phyloP scores from a whole-genome alignment of 129 eudicot species.

The Centaurea solstitialis region DNA sequence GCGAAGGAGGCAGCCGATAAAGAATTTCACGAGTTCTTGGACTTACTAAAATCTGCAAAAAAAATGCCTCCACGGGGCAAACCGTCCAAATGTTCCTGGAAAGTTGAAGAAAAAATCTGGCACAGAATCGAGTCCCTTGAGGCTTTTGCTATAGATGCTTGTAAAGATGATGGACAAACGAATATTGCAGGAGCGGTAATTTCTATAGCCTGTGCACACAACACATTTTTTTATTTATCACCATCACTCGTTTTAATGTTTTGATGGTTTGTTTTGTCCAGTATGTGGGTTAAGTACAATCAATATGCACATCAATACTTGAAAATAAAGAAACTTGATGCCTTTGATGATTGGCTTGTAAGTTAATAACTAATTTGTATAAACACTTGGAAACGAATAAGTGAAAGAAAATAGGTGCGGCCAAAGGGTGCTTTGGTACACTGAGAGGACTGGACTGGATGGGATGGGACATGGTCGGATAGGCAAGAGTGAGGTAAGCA shows the following conservation, averaged over 20 bases:
- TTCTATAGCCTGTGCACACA: not conserved
- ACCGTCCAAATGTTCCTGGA: conserved; percentile 84
- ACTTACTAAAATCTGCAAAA: conserved; percentile 67
- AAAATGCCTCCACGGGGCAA: conserved; percentile 61
- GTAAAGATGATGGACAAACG: conserved; percentile 68
- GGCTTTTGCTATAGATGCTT: conserved; percentile 83
- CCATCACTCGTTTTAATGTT: not conserved
- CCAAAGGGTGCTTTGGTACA: not conserved
- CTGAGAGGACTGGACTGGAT: not conserved
- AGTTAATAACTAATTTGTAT: not conserved
- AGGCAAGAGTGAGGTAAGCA: not conserved
- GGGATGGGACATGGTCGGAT: not conserved
- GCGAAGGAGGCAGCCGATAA: conserved; percentile 87
- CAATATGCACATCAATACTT: not conserved
- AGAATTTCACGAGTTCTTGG: conserved; percentile 70
- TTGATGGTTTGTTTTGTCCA: not conserved
- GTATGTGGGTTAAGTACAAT: not conserved
- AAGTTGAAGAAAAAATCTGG: conserved; percentile 56
- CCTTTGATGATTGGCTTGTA: not conserved
- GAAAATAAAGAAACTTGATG: not conserved
- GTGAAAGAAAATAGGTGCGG: not conserved
- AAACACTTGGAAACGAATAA: not conserved
- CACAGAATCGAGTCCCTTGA: conserved; percentile 71
- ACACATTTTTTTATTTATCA: not conserved
- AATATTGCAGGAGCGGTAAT: conserved; percentile 75